These are phyloP conservation scores for Globisporangium middletonii DNA, from an alignment of 352 stramenopile genomes.

Conservation along the genomic window DNA sequence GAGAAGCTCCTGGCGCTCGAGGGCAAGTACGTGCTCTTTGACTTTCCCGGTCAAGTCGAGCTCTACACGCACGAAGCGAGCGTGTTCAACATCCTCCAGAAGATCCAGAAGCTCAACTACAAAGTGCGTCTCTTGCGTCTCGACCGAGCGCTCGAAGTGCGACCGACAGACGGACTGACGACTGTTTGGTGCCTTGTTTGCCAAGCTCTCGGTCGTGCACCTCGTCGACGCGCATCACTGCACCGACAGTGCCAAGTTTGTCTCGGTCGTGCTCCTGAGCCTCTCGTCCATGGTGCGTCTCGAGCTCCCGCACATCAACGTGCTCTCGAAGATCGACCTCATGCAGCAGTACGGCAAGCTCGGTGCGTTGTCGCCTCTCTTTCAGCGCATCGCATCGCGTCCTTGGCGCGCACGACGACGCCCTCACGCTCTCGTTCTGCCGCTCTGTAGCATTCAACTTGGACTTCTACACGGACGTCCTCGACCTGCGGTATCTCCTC, in stretches of 20 bases:
- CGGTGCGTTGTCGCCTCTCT: conserved; percentile 14
- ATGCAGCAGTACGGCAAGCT: conserved; percentile 90
- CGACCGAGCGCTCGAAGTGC: background rate
- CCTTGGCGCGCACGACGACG: no score
- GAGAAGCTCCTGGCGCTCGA: conserved; percentile 81
- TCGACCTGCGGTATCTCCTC: conserved; percentile 79
- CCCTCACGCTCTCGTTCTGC: conserved; percentile 1
- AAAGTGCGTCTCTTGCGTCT: conserved; percentile 31
- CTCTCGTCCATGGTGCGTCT: conserved; percentile 97
- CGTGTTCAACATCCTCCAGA: conserved; percentile 94
- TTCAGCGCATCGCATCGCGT: no score
- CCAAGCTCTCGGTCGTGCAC: conserved; percentile 88
- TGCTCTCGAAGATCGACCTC: conserved; percentile 99
- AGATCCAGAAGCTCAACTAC: conserved; percentile 89
- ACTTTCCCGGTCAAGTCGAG: conserved; percentile 99
- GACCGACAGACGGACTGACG: conserved; percentile 17
- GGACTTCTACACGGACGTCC: conserved; percentile 85
- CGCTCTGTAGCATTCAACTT: conserved; percentile 64
- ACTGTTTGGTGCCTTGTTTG: background rate
- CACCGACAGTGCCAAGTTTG: conserved; percentile 96
- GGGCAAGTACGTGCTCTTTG: conserved; percentile 96
- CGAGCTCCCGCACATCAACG: conserved; percentile 97
- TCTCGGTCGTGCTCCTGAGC: conserved; percentile 94
- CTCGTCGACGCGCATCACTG: conserved; percentile 93
- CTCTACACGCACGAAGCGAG: conserved; percentile 98